A percentile compares a stretch with the other conserved stretches of the same genome.
Evolutionary conservation across 2,329 filamentous ascomycete species (phyloP).

Genomic region (Phaeosphaeria sp.): DNA sequence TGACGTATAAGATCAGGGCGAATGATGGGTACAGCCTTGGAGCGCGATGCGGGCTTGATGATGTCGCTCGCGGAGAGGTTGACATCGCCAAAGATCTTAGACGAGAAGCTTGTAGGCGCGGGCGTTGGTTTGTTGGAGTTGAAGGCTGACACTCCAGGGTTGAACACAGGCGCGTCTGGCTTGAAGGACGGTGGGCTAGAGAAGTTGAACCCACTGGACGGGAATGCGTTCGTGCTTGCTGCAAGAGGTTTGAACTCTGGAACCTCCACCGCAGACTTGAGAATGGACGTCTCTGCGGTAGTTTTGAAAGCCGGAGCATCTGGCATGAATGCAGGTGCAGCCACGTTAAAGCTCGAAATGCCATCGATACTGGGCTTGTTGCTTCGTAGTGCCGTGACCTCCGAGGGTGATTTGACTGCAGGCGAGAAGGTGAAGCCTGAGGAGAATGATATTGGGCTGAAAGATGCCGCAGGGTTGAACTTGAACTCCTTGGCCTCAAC

Average conservation of each 20-base stretch:
- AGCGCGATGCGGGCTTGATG: conserved; percentile 71
- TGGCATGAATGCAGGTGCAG: conserved; percentile 75
- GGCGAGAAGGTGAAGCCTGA: conserved; percentile 53
- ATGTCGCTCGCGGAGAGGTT: conserved; percentile 68
- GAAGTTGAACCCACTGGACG: conserved; percentile 30
- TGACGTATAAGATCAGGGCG: conserved; percentile 59
- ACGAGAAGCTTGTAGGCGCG: conserved; percentile 38
- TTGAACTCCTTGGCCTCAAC: conserved; percentile 88
- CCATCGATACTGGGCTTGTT: conserved; percentile 43
- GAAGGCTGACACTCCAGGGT: conserved; percentile 32
- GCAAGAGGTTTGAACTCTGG: conserved; percentile 20
- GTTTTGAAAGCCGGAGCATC: conserved; percentile 64
- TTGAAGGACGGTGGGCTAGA: conserved; percentile 33
- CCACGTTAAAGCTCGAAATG: conserved; percentile 67
- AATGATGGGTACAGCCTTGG: conserved; percentile 84
- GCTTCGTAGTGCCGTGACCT: conserved; percentile 56
- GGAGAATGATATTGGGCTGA: conserved; percentile 55
- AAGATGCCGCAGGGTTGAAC: conserved; percentile 67
- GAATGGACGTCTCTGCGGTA: conserved; percentile 36
- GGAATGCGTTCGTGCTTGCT: conserved; percentile 18
- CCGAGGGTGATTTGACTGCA: conserved; percentile 51
- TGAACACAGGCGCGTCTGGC: conserved; percentile 80
- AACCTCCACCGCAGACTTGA: conserved; percentile 25
- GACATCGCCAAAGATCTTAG: conserved; percentile 46
- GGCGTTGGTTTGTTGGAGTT: conserved; percentile 26